Base-by-base conservation (phyloP, 2,329 filamentous ascomycete species). In the Colletotrichum caudatum region DNA sequence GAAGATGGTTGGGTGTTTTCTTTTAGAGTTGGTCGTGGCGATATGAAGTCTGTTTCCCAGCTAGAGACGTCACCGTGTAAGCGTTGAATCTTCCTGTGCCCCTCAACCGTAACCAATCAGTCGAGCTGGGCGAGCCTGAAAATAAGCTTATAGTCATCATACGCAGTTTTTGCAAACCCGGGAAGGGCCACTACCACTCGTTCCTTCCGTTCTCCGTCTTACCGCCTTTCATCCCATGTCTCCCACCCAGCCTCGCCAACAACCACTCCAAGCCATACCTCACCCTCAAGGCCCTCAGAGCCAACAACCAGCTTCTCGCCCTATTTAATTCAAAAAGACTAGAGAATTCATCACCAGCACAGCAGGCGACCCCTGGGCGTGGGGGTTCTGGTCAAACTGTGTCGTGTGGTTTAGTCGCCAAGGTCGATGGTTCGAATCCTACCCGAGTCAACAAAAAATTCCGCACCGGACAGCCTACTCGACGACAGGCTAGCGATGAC, bases 381-480 rank as follows among this genome's bases (percentile, higher is more conserved):
- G n/a, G 18, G 44, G 44, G 59, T 62, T 50, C 59, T 23, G 44
- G 59, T 48, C 59, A 44, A 50, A 50, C 44, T 60, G 58, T 60
- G 41, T 37, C 18, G 9, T 50, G 7, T 35, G 26, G 59, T 50
- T 18, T 20, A 46, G 20, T 62, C 44, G 44, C 59, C 44, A 62
- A 39, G 44, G 44, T 39, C 59, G 59, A 62, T 35, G 4, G 59
- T 62, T 62, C 59, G 12, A 62, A 50, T 50, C 59, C 12, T 5
- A 18, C 29, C 12, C 18, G 12, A 50, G 20, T 16, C 41, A 33
- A 54, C 16, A 35, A n/a, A 33, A 35, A 3, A 35, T 26, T 12
- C 57, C 39, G n/a, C 39, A 46, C 37, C 50, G 23, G 14, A 60
- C 58, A 46, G 16, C 23, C 18, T n/a, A 33, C 16, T 26, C 39